Evolutionary conservation across 768 basidiomycete species (phyloP).

Genomic region (Rhodotorula paludigena): DNA sequence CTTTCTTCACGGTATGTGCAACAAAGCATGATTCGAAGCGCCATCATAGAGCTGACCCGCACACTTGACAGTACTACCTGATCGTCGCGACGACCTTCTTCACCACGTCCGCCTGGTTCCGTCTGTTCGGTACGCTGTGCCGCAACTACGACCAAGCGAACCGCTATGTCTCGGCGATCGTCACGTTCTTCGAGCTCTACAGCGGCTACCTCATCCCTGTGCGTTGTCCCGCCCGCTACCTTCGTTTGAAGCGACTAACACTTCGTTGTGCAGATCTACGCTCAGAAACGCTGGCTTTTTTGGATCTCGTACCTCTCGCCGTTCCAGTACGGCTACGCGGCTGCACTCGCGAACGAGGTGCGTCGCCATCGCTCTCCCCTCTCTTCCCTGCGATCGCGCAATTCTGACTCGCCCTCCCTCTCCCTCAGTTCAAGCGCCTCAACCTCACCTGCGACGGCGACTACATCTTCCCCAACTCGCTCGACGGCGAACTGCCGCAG

Average conservation of each 20-base stretch:
- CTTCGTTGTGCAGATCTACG: constrained; percentile 46
- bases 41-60: neutral
- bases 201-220: constrained; percentile 28
- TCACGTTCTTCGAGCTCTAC: constrained; percentile 63
- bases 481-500: constrained; percentile 53
- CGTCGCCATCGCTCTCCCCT: constrained; percentile 13
- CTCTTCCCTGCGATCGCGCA: neutral
- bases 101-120: constrained; percentile 77
- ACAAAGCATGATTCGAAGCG: too few species aligned
- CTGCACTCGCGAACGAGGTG: constrained; percentile 71
- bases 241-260: neutral
- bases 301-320: constrained; percentile 69
- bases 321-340: constrained; percentile 66
- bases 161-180: constrained; percentile 59
- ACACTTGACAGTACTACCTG: constrained; percentile 50
- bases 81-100: constrained; percentile 56
- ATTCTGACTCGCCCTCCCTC: neutral
- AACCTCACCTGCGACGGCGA: constrained; percentile 63
- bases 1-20: constrained; percentile 55
- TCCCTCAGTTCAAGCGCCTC: constrained; percentile 45
- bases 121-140: constrained; percentile 56
- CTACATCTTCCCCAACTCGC: constrained; percentile 60
- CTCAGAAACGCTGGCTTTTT: constrained; percentile 76
- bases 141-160: constrained; percentile 60
- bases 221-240: neutral